phyloP scores from a whole-genome alignment of 345 rosid species.

The Bruguiera parviflora region DNA sequence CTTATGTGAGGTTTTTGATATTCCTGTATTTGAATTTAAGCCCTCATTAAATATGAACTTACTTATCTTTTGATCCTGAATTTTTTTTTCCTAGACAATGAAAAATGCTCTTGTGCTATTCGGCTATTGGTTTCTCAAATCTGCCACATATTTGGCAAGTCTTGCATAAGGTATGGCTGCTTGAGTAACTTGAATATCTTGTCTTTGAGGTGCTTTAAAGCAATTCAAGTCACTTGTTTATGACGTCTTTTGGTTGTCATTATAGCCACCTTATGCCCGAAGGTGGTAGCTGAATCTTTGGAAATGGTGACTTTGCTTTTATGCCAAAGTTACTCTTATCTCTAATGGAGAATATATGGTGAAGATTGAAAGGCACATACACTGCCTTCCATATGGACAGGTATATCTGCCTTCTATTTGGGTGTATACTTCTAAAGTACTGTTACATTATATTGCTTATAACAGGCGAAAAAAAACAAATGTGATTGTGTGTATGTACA shows the following conservation, averaged over 20 bases:
- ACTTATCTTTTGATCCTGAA: constrained; percentile 11
- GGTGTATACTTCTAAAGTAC: too few relatives aligned
- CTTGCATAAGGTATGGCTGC: constrained; percentile 51
- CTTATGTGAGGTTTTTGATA: not conserved
- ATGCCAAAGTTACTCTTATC: too few relatives aligned
- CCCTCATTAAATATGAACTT: not conserved
- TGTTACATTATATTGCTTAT: too few relatives aligned
- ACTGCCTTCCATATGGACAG: not conserved
- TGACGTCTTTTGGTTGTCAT: constrained; percentile 31
- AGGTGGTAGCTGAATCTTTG: constrained; percentile 69
- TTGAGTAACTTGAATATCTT: constrained; percentile 10
- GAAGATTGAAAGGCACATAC: not conserved
- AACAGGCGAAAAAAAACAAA: too few relatives aligned
- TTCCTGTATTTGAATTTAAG: not conserved
- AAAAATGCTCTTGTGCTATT: constrained; percentile 72
- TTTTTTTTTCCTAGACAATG: constrained; percentile 49
- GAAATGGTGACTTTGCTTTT: constrained; percentile 43
- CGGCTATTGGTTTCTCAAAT: constrained; percentile 71
- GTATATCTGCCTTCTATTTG: too few relatives aligned
- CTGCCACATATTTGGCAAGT: constrained; percentile 72
- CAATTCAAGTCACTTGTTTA: constrained; percentile 17
- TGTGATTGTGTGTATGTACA: too few relatives aligned
- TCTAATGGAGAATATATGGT: not conserved
- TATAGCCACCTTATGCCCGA: constrained; percentile 75
- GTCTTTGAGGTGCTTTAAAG: not conserved